phyloP scores from a whole-genome alignment of 495 filamentous ascomycete species.

The Penicillium desertorum region DNA sequence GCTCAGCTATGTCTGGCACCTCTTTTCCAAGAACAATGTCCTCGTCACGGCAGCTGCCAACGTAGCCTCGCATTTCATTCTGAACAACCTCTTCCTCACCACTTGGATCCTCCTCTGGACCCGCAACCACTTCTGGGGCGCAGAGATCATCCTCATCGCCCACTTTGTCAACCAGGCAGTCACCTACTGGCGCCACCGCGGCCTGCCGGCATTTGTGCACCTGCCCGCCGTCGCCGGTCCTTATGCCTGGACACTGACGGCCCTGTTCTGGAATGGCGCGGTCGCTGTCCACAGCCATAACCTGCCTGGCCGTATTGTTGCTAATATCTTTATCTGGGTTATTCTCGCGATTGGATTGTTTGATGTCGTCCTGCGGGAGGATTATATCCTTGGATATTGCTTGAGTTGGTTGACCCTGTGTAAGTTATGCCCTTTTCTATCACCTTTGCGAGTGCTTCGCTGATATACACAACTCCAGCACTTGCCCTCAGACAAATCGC shows the following conservation, averaged over 20 bases:
- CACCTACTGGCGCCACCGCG: conserved; percentile 76
- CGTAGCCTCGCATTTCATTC: conserved; percentile 79
- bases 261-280: conserved; percentile 84
- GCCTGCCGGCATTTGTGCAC: conserved; percentile 69
- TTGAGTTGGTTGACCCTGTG: conserved; percentile 69
- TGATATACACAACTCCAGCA: conserved; percentile 37
- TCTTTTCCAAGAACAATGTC: conserved; percentile 64
- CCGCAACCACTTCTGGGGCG: conserved; percentile 65
- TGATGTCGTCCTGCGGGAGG: conserved; percentile 68
- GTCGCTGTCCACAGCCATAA: conserved; percentile 62
- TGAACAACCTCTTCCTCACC: conserved; percentile 78
- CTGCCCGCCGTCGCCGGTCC: conserved; percentile 71
- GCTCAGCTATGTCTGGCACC: conserved; percentile 68
- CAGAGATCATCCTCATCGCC: conserved; percentile 71
- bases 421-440: conserved; percentile 31
- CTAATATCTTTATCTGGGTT: conserved; percentile 84
- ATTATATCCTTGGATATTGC: conserved; percentile 80
- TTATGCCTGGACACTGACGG: conserved; percentile 78
- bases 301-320: conserved; percentile 68
- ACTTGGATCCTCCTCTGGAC: conserved; percentile 81
- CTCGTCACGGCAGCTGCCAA: conserved; percentile 67
- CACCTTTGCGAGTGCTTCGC: background rate
- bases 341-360: conserved; percentile 70
- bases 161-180: conserved; percentile 76
- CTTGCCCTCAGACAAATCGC: conserved; percentile 75